Conservation (phyloP, 768 basidiomycete genomes). For the Nidula microcarpa region DNA sequence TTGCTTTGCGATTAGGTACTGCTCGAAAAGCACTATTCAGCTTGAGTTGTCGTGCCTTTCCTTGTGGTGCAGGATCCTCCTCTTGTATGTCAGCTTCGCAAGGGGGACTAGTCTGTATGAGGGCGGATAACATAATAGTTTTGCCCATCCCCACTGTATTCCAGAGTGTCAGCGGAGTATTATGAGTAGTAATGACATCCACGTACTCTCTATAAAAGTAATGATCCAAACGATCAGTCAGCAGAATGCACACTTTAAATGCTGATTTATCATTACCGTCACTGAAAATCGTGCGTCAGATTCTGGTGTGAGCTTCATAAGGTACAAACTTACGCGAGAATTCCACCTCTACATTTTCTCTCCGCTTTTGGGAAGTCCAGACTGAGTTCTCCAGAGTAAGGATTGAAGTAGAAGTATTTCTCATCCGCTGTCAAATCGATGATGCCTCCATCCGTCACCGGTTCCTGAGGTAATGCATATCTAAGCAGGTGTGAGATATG, state of each 20-base stretch:
- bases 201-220: slow-evolving; percentile 17
- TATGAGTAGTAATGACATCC: slow-evolving; percentile 1
- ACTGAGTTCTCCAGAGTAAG: slow-evolving; percentile 87
- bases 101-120: slow-evolving; percentile 76
- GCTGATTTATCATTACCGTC: slow-evolving; percentile 29
- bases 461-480: slow-evolving; percentile 70
- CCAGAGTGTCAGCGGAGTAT: background rate
- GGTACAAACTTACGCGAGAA: slow-evolving; percentile 67
- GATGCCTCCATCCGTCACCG: slow-evolving; percentile 40
- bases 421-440: slow-evolving; percentile 85
- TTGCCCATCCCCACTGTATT: slow-evolving; percentile 90
- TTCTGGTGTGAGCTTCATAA: background rate
- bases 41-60: slow-evolving; percentile 54
- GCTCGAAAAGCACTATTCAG: slow-evolving; percentile 63
- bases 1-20: slow-evolving; percentile 25
- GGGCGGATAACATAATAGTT: slow-evolving; percentile 88
- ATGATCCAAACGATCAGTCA: background rate
- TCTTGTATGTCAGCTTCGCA: slow-evolving; percentile 31
- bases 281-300: slow-evolving; percentile 15
- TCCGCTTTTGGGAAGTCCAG: slow-evolving; percentile 81
- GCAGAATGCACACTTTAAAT: background rate
- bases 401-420: slow-evolving; percentile 81
- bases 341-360: slow-evolving; percentile 77
- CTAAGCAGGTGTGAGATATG: slow-evolving; percentile 31
- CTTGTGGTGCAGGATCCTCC: slow-evolving; percentile 17